phyloP scores from a whole-genome alignment of 495 filamentous ascomycete genomes.

The Tetracladium setigerum region DNA sequence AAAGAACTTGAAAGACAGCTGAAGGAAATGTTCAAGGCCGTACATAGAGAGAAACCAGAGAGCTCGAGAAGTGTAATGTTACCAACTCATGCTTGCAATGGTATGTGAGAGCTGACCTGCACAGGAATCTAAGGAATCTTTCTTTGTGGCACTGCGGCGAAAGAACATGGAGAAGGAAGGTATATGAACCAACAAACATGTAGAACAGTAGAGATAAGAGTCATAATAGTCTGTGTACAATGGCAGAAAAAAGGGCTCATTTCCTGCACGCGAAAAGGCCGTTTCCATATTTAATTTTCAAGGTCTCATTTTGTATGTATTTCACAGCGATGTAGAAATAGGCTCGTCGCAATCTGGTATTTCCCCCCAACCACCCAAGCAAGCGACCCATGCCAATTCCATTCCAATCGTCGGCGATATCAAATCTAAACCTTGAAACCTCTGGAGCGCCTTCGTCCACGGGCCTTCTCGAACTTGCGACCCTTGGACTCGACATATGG shows the following conservation, averaged over 20 bases:
- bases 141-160: conserved; percentile 69
- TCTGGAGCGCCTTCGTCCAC: conserved; percentile 90
- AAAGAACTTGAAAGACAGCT: conserved; percentile 65
- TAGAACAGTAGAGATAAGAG: too few relatives aligned
- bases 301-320: too few relatives aligned
- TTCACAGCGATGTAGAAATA: too few relatives aligned
- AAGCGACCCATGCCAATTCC: too few relatives aligned
- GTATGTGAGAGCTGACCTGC: background rate
- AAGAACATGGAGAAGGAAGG: conserved; percentile 32
- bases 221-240: too few relatives aligned
- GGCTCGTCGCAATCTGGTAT: too few relatives aligned
- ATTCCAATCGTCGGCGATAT: background rate
- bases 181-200: too few relatives aligned
- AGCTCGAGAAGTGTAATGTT: conserved; percentile 73
- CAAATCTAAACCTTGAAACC: conserved; percentile 95
- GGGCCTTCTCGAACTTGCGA: conserved; percentile 96
- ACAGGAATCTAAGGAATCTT: conserved; percentile 86
- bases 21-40: conserved; percentile 65
- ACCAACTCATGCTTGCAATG: background rate
- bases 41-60: conserved; percentile 81
- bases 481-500: conserved; percentile 97
- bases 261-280: too few relatives aligned
- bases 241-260: too few relatives aligned
- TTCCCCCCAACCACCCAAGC: too few relatives aligned
- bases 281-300: too few relatives aligned